Base-by-base conservation (phyloP, 352 stramenopile genomes). In the Blastocystis sp. region DNA sequence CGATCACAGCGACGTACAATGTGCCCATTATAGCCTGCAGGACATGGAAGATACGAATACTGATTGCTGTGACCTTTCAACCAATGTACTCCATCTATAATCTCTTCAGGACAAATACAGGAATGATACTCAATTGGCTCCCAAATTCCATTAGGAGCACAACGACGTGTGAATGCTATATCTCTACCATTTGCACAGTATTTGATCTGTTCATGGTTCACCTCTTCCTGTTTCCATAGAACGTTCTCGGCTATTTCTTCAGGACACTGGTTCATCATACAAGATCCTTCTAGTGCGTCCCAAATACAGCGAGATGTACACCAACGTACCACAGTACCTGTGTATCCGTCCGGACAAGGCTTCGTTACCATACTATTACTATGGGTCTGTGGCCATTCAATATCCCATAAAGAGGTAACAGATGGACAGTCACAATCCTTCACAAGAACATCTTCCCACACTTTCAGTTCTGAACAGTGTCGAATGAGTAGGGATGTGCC, bases 341-440 rank as follows among this genome's bases (percentile, higher is more conserved):
- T 40, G 9, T 51, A 64, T n/a, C 35, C 35, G 11, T 60, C 51
- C 13, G 51, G 1, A 22, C 70, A 81, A n/a, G 70, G 53, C 27
- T 64, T 60, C 40, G 51, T 44, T 15, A 81, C 3, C 40, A 81
- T 27, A 17, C 27, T 60, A 40, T 64, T 33, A 0, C 22, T 51
- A 64, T 42, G 70, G 1, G 70, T 51, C 53, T 64, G 70, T 11
- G 70, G 44, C 70, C 70, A 81, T 17, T 81, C 53, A 44, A 81
- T 81, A 4, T 11, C 44, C 22, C 24, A 15, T 0, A 30, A 27
- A 42, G 59, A 51, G 6, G 33, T 24, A 3, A 81, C 53, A 0
- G 44, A 53, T 13, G 70, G 70, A 64, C 70, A 81, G 7, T 81
- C 42, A 56, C 70, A 81, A 33, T 22, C 60, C 56, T 33, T 62